These are phyloP conservation scores for Candida sphagnicola DNA, from an alignment of 805 yeast genomes.

Conservation along the genomic window DNA sequence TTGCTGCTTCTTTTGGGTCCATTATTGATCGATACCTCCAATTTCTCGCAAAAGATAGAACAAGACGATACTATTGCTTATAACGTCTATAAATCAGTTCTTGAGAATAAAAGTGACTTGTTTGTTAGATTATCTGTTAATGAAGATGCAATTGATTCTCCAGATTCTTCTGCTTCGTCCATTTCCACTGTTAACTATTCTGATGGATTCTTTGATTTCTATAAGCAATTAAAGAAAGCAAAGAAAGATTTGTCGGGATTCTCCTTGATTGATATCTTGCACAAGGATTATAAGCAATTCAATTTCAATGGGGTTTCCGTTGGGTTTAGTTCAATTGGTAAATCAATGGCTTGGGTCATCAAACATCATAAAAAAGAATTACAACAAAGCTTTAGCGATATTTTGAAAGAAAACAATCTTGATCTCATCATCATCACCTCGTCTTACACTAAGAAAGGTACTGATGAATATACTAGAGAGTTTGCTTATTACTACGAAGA, in stretches of 20 bases:
- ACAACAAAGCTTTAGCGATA: slow-evolving; percentile 15
- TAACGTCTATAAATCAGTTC: slow-evolving; percentile 27
- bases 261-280: slow-evolving; percentile 54
- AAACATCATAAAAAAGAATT: slow-evolving; percentile 22
- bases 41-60: slow-evolving; percentile 62
- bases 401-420: slow-evolving; percentile 16
- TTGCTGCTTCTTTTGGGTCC: slow-evolving; percentile 60
- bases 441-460: slow-evolving; percentile 33
- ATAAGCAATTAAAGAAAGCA: slow-evolving; percentile 33
- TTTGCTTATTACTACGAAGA: slow-evolving; percentile 23
- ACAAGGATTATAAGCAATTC: slow-evolving; percentile 84
- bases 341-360: slow-evolving; percentile 53
- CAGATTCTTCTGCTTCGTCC: not conserved
- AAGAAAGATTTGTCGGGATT: slow-evolving; percentile 67
- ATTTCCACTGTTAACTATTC: not conserved
- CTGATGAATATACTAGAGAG: slow-evolving; percentile 30
- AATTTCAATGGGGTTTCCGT: slow-evolving; percentile 35
- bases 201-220: slow-evolving; percentile 9
- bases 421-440: slow-evolving; percentile 34
- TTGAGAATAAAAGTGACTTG: not conserved
- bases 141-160: not conserved
- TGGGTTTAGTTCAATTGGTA: slow-evolving; percentile 78
- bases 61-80: slow-evolving; percentile 49
- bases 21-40: slow-evolving; percentile 70
- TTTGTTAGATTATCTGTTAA: not conserved